Conservation (phyloP, 129 eudicot genomes). For the Silybum marianum region DNA sequence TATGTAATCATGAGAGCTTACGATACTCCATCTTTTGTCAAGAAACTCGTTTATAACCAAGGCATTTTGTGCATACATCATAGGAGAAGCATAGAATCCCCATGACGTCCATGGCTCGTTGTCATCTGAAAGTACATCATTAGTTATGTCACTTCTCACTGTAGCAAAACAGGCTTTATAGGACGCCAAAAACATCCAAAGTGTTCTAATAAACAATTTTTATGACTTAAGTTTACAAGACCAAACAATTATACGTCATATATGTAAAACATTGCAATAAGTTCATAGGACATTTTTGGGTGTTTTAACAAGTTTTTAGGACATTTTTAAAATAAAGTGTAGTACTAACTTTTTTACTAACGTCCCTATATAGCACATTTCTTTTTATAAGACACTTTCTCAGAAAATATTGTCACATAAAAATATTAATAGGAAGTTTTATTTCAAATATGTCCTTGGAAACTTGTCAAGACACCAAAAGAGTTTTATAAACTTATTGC, state of each 20-base stretch:
- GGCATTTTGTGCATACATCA: slow-evolving; percentile 71
- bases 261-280: neutral
- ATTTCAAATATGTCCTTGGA: neutral
- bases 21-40: slow-evolving; percentile 57
- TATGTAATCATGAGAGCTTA: slow-evolving; percentile 29
- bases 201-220: neutral
- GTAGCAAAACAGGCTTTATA: neutral
- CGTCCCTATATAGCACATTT: neutral
- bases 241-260: neutral
- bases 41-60: slow-evolving; percentile 54
- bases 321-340: neutral
- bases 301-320: neutral
- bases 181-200: neutral
- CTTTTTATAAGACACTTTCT: neutral
- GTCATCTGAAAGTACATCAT: slow-evolving; percentile 39
- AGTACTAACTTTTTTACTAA: neutral
- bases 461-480: neutral
- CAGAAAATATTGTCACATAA: neutral
- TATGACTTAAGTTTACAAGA: neutral
- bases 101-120: slow-evolving; percentile 50
- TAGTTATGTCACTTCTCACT: neutral
- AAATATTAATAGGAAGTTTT: neutral
- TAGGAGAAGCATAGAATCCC: slow-evolving; percentile 60
- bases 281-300: neutral
- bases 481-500: neutral